Evolutionary conservation across 306 rosid genomes (phyloP).

Genomic region (Fagus crenata): DNA sequence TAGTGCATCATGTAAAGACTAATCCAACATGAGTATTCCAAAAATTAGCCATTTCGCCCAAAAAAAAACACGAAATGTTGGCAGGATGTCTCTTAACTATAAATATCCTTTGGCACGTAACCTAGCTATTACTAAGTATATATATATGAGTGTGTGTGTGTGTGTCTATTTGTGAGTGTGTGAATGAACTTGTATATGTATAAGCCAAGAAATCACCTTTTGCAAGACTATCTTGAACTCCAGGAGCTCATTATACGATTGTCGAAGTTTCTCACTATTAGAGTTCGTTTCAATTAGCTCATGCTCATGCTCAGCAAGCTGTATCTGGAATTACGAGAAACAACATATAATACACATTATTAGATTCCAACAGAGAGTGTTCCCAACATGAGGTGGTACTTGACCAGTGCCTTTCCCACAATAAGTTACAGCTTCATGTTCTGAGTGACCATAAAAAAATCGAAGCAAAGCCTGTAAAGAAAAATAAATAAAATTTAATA

Average conservation of each 20-base stretch:
- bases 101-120: neutral
- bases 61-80: neutral
- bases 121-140: neutral
- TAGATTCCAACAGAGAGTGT: conserved; percentile 37
- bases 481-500: conserved; percentile 9
- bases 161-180: too few species aligned
- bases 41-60: neutral
- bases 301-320: conserved; percentile 93
- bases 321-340: conserved; percentile 53
- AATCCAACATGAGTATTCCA: neutral
- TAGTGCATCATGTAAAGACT: neutral
- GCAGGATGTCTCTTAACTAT: neutral
- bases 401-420: conserved; percentile 8
- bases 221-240: conserved; percentile 96
- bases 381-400: conserved; percentile 15
- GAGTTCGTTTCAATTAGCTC: conserved; percentile 92
- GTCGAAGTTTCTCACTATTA: conserved; percentile 83
- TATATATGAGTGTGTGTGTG: neutral
- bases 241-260: conserved; percentile 90
- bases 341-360: conserved; percentile 21
- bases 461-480: conserved; percentile 25
- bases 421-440: conserved; percentile 20
- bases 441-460: conserved; percentile 24
- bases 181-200: neutral
- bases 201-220: conserved; percentile 54